Conservation (phyloP, 495 filamentous ascomycete genomes). For the Venustampulla echinocandica region DNA sequence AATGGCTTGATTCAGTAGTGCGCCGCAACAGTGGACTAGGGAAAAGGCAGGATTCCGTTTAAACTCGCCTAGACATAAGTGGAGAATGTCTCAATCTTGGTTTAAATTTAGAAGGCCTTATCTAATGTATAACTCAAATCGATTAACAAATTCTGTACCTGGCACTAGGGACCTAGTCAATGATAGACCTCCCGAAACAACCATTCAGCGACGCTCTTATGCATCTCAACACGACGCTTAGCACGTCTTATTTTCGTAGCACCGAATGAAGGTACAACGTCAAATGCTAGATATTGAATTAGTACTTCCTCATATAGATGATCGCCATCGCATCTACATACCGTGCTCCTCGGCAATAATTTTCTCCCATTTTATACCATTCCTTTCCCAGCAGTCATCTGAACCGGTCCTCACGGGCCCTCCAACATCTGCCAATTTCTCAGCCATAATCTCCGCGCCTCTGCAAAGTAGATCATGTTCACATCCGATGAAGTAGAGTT, state of each 20-base stretch:
- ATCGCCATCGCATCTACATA: not conserved
- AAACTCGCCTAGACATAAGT: too few relatives aligned
- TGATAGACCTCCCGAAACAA: conserved; percentile 20
- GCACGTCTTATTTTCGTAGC: not conserved
- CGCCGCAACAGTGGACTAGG: too few relatives aligned
- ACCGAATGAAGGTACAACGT: conserved; percentile 1
- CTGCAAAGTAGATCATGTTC: conserved; percentile 21
- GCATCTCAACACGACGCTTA: conserved; percentile 8
- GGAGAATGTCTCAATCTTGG: too few relatives aligned
- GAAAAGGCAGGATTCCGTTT: too few relatives aligned
- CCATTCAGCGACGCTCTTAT: conserved; percentile 15
- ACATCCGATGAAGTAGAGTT: conserved; percentile 13
- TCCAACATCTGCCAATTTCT: conserved; percentile 25
- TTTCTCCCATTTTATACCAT: conserved; percentile 17
- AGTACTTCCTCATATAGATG: not conserved
- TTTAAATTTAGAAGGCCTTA: too few relatives aligned
- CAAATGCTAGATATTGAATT: conserved; percentile 10
- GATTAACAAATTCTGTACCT: not conserved
- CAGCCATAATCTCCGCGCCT: conserved; percentile 29
- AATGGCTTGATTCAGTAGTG: too few relatives aligned
- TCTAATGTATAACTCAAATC: too few relatives aligned
- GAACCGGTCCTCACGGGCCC: not conserved
- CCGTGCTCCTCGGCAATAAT: conserved; percentile 14
- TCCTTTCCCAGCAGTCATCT: not conserved
- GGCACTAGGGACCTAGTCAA: not conserved